These are phyloP conservation scores for Lachnellula willkommii DNA, from an alignment of 2,329 filamentous ascomycete genomes.

Conservation along the genomic window DNA sequence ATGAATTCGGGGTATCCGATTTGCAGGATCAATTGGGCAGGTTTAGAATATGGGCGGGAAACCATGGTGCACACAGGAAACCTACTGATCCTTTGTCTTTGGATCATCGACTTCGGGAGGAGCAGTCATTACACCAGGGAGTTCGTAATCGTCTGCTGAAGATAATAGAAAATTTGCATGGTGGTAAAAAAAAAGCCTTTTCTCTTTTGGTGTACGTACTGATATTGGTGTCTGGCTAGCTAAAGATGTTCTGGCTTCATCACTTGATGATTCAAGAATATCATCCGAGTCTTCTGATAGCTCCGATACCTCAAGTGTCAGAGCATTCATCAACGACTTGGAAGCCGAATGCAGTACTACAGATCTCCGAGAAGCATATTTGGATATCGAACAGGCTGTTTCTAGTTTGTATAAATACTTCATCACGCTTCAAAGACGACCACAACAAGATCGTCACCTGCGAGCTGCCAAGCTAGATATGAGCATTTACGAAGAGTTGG, in stretches of 20 bases:
- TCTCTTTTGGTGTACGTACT: background rate
- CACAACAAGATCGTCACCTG: background rate
- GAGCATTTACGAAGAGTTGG: background rate
- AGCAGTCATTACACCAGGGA: background rate
- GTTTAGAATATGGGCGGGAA: background rate
- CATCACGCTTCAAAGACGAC: background rate
- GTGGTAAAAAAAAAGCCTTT: background rate
- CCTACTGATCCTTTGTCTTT: background rate
- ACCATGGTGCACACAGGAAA: background rate
- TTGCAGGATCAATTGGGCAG: background rate
- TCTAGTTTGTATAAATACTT: background rate
- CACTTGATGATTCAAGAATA: too few species aligned
- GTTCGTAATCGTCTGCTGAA: background rate
- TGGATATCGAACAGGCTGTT: background rate
- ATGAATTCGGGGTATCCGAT: background rate
- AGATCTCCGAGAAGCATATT: background rate
- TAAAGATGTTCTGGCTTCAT: too few species aligned
- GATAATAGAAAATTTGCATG: background rate
- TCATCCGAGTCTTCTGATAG: too few species aligned
- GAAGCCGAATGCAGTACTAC: background rate
- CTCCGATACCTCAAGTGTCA: background rate
- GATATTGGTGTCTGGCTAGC: background rate
- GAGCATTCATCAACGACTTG: too few species aligned
- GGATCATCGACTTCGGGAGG: background rate
- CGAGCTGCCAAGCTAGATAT: background rate